These are phyloP conservation scores for Auricularia sp. DNA, from an alignment of 768 basidiomycete species.

Conservation along the genomic window DNA sequence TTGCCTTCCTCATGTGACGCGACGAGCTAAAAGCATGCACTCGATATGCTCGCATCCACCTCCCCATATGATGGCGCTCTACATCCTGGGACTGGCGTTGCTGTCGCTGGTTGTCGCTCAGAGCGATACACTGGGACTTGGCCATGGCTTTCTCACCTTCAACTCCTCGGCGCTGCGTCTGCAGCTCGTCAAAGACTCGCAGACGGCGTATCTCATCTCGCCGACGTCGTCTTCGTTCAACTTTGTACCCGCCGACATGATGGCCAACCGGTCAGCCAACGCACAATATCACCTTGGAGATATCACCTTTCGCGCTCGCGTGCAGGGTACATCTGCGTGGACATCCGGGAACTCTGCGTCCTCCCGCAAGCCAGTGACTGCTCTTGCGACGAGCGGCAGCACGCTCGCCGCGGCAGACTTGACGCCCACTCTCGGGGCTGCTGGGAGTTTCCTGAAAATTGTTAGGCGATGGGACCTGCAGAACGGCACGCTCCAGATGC, in stretches of 20 bases:
- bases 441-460: slow-evolving; percentile 33
- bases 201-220: slow-evolving; percentile 42
- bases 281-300: slow-evolving; percentile 47
- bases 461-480: slow-evolving; percentile 42
- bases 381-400: slow-evolving; percentile 30
- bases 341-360: slow-evolving; percentile 35
- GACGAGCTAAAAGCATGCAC: background rate
- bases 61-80: background rate
- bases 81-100: background rate
- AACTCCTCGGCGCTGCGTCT: slow-evolving; percentile 34
- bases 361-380: slow-evolving; percentile 28
- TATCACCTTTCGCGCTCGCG: slow-evolving; percentile 41
- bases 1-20: background rate
- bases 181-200: slow-evolving; percentile 45
- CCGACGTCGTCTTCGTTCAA: slow-evolving; percentile 28
- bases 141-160: slow-evolving; percentile 38
- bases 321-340: slow-evolving; percentile 36
- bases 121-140: slow-evolving; percentile 30
- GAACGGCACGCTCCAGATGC: slow-evolving; percentile 31
- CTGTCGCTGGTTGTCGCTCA: background rate
- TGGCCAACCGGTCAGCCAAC: slow-evolving; percentile 37
- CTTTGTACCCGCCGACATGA: slow-evolving; percentile 42
- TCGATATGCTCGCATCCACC: background rate
- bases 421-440: slow-evolving; percentile 35
- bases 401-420: slow-evolving; percentile 41